A percentile compares a stretch with the other conserved stretches of the same genome.
These are phyloP conservation scores for Vaucheria bursata DNA, from an alignment of 352 stramenopile species.

Conservation along the genomic window DNA sequence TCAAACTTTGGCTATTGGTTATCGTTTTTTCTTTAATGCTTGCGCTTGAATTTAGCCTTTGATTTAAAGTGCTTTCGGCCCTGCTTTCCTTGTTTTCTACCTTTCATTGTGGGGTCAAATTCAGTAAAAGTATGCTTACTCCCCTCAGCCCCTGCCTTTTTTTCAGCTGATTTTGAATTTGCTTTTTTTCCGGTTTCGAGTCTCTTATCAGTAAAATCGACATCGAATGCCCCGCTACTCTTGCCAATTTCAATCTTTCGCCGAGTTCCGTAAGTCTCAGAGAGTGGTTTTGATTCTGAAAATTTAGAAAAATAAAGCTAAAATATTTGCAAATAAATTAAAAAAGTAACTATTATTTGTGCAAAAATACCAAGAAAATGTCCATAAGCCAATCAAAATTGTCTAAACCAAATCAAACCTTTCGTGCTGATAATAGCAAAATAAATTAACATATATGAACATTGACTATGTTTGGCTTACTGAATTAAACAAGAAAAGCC, in stretches of 20 bases:
- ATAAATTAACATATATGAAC: neutral
- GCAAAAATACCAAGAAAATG: neutral
- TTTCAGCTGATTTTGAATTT: neutral
- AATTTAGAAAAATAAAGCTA: neutral
- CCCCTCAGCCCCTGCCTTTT: neutral
- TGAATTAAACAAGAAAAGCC: too few relatives aligned
- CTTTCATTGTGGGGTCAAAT: slow-evolving; percentile 64
- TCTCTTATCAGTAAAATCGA: neutral
- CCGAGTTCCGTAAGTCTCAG: neutral
- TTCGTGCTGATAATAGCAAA: neutral
- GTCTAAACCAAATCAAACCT: neutral
- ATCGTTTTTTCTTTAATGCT: slow-evolving; percentile 14
- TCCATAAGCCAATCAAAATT: neutral
- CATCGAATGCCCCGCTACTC: neutral
- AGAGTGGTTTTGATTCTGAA: neutral
- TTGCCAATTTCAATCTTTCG: neutral
- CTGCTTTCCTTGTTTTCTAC: slow-evolving; percentile 77
- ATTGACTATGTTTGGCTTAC: neutral
- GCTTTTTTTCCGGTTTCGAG: neutral
- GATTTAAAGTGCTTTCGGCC: slow-evolving; percentile 74
- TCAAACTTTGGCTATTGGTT: neutral
- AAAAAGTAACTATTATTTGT: neutral
- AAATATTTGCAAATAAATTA: neutral
- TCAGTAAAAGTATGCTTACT: slow-evolving; percentile 46
- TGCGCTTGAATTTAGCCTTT: slow-evolving; percentile 65